Conservation (phyloP, 768 basidiomycete genomes). For the Termitomyces sp. region DNA sequence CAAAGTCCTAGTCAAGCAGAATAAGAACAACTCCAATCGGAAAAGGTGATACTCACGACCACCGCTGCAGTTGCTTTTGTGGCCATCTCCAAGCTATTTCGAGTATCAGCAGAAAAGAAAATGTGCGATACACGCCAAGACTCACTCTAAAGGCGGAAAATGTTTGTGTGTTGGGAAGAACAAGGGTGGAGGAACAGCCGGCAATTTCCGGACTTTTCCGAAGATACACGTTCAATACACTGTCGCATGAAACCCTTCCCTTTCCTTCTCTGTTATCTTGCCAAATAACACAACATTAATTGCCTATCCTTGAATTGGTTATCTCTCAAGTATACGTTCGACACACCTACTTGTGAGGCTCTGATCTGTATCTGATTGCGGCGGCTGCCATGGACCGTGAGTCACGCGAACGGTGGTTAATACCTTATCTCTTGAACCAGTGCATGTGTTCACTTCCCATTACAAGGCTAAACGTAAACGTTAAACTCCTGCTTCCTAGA, state of each 20-base stretch:
- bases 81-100: slow-evolving; percentile 44
- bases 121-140: slow-evolving; percentile 11
- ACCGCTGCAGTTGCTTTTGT: slow-evolving; percentile 67
- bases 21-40: neutral
- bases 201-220: slow-evolving; percentile 35
- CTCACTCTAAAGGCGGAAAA: slow-evolving; percentile 16
- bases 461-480: no score
- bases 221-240: neutral
- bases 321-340: neutral
- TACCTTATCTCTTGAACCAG: neutral
- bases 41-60: slow-evolving; percentile 40
- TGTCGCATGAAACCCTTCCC: no score
- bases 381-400: neutral
- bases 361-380: neutral
- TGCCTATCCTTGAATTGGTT: neutral
- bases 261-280: neutral
- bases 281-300: neutral
- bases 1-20: slow-evolving; percentile 57
- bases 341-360: neutral
- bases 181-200: slow-evolving; percentile 23
- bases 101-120: slow-evolving; percentile 6
- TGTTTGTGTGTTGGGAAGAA: slow-evolving; percentile 19
- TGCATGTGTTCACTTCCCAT: no score
- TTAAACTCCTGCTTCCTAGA: no score
- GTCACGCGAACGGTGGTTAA: neutral